These are phyloP conservation scores for Nematocida minor DNA, from an alignment of 371 early-diverging fungal species.

Conservation along the genomic window DNA sequence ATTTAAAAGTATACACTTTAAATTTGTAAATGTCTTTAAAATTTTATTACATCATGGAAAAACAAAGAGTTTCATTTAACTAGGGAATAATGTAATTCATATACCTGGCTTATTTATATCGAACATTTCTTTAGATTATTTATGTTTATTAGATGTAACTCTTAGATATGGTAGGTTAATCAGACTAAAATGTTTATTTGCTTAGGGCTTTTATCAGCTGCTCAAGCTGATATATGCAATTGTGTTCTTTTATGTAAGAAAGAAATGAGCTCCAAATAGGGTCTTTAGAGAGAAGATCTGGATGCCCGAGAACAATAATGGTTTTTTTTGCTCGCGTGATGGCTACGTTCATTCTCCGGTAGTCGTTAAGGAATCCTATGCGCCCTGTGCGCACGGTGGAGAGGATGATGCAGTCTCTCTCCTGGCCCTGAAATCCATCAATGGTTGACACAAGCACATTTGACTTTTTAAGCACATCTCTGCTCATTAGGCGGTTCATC, in stretches of 20 bases:
- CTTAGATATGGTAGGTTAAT: too few species aligned
- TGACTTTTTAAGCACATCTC: constrained; percentile 66
- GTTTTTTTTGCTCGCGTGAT: constrained; percentile 81
- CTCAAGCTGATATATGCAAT: neutral
- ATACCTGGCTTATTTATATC: too few species aligned
- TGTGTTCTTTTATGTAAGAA: neutral
- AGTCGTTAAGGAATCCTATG: constrained; percentile 83
- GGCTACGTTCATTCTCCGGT: constrained; percentile 83
- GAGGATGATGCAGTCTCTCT: constrained; percentile 75
- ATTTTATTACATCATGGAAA: too few species aligned
- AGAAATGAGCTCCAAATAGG: constrained; percentile 4
- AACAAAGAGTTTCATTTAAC: too few species aligned
- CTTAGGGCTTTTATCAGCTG: neutral
- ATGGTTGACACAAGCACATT: constrained; percentile 75
- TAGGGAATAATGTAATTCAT: too few species aligned
- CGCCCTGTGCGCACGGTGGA: constrained; percentile 80
- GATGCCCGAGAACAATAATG: constrained; percentile 76
- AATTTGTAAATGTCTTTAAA: too few species aligned
- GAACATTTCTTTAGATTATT: too few species aligned
- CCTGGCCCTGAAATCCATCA: constrained; percentile 97
- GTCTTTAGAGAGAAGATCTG: constrained; percentile 3
- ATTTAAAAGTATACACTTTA: too few species aligned
- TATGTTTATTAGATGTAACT: too few species aligned
- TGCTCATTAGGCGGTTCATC: constrained; percentile 79
- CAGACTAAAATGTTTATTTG: neutral